Base-by-base conservation (phyloP, 495 filamentous ascomycete genomes). In the Penicillium ucsense region DNA sequence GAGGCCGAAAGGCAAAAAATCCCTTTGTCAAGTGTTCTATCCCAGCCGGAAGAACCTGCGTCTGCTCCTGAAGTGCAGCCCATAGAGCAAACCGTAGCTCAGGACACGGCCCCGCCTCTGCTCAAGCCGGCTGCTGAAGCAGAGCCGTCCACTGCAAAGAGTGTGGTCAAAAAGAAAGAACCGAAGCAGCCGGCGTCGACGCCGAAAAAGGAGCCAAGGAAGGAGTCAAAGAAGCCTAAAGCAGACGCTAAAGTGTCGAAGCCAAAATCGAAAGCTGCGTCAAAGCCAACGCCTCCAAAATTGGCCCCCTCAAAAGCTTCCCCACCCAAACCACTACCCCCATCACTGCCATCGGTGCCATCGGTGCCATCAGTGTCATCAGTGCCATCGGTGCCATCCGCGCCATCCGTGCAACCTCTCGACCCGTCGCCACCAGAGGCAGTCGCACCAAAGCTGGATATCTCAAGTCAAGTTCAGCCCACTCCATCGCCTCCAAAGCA, bases 401-500 rank as follows among this genome's bases (percentile, higher is more conserved):
- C 2, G 20, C 20, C 20, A 20, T 20, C 20, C 20, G 20, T 20
- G 20, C 20, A 20, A 20, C 20, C 20, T 20, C 20, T 20, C 20
- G 2, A 20, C 20, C 20, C 20, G 20, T 30, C 38, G 49, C 20
- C 51, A 50, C 31, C 36, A 46, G 11, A 42, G 54, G 27, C 7
- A 12, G 8, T 43, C 56, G 6, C 41, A 12, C 48, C 51, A 37
- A 41, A 53, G 35, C 7, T n/a, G 20, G 7, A 11, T 11, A 5
- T 47, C 10, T 36, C 47, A 36, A 40, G 41, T 37, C 47, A 31
- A 41, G 32, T 45, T 7, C 43, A 51, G 20, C 41, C 53, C 35
- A 43, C 57, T 7, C 57, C 64, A 8, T 55, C 55, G 12, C 49
- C 56, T 4, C 47, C 51, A 3, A 53, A 53, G 8, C 49, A 50